Percentiles rank a stretch among this genome's conserved stretches.
These are phyloP conservation scores for Triticum turgidum DNA, from an alignment of 176 grass and related monocot genomes.

Conservation along the genomic window DNA sequence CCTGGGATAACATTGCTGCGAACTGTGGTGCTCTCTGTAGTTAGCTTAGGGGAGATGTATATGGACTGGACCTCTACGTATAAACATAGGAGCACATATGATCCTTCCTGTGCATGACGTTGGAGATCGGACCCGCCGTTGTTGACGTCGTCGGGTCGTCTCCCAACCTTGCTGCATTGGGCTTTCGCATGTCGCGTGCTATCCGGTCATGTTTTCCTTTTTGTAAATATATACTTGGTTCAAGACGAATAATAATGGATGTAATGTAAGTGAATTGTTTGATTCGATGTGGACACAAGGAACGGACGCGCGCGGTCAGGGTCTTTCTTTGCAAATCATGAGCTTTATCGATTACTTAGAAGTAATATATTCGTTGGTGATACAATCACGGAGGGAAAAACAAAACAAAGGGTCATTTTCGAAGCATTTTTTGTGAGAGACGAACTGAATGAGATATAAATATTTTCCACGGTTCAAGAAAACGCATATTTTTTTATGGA, in stretches of 20 bases:
- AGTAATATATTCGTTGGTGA: too few relatives aligned
- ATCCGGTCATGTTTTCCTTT: background rate
- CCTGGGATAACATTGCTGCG: background rate
- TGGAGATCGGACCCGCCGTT: conserved; percentile 5
- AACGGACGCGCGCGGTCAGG: too few relatives aligned
- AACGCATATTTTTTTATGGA: too few relatives aligned
- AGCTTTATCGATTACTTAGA: too few relatives aligned
- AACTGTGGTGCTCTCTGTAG: background rate
- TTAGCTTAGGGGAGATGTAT: conserved; percentile 11
- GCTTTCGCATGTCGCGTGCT: background rate
- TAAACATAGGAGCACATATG: background rate
- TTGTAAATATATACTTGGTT: background rate
- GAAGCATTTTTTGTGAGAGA: too few relatives aligned
- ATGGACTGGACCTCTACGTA: background rate
- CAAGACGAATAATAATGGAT: background rate
- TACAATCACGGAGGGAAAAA: too few relatives aligned
- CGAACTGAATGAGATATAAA: too few relatives aligned
- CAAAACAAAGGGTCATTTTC: too few relatives aligned
- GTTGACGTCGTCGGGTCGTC: background rate
- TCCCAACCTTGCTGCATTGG: background rate
- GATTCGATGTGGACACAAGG: too few relatives aligned
- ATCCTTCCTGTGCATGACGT: background rate
- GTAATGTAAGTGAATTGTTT: too few relatives aligned
- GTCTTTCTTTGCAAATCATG: too few relatives aligned
- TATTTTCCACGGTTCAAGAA: too few relatives aligned